Base-by-base conservation (phyloP, 345 rosid species). In the Luvunga scandens region DNA sequence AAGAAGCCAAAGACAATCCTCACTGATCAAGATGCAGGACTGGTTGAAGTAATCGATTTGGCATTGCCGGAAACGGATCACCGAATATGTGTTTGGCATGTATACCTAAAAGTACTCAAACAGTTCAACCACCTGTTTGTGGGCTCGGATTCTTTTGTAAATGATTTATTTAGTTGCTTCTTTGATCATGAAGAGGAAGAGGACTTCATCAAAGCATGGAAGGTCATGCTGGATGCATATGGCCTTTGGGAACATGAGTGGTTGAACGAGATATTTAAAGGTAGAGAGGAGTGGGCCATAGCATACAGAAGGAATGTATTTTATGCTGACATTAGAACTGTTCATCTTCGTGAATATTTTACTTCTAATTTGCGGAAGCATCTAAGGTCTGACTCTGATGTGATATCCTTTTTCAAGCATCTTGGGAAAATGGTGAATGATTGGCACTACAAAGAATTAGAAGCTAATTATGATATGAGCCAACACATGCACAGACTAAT, bases 231-330 rank as follows among this genome's bases (percentile, higher is more conserved):
- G 77, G 75, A 83, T 66, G 67, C 39, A 27, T 74, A 81, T 31
- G 53, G 83, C 31, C 76, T 81, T 8, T 48, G 80, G 84, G 83
- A 77, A 48, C 78, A 81, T 77, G 78, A 81, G 69, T 81, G 78
- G 75, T 67, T 81, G 83, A 69, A 57, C 16, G 67, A 74, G 73
- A 76, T 70, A 21, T 82, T 83, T 71, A 69, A 78, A 70, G 81
- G 28, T 68, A 81, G 81, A 71, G 85, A 86, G 79, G 75, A 81
- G 66, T 83, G 86, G 88, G 80, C 86, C 19, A 53, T 77, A 71
- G 74, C 81, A 55, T 81, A 81, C 80, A 77, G 57, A 72, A 73
- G 83, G 78, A 79, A 83, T 42, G 73, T 81, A 55, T 85, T 83
- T 78, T 76, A 67, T 38, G 88, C 86, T 6, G 86, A 81, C 50